These are phyloP conservation scores for Mycosphaerella sp. DNA, from an alignment of 2,329 filamentous ascomycete genomes.

Conservation along the genomic window DNA sequence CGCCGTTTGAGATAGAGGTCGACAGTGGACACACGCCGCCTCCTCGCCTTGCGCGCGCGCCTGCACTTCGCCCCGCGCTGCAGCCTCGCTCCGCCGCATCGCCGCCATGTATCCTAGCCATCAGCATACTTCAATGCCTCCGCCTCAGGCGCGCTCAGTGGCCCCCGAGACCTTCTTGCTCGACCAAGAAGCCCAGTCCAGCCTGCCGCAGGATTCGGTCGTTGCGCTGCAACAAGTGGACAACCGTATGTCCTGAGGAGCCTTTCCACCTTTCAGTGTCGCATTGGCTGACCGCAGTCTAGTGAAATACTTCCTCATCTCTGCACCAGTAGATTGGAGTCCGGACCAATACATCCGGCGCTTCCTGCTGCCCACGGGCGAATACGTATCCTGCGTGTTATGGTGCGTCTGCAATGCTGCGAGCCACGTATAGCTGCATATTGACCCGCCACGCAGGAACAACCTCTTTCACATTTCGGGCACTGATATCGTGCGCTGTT, in stretches of 20 bases:
- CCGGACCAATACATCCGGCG: slow-evolving; percentile 93
- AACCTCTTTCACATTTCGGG: slow-evolving; percentile 99
- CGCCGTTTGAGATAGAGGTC: slow-evolving; percentile 13
- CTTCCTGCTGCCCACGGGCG: slow-evolving; percentile 91
- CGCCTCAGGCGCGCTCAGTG: slow-evolving; percentile 60
- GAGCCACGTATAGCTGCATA: slow-evolving; percentile 11
- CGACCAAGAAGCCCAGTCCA: slow-evolving; percentile 93
- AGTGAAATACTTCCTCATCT: slow-evolving; percentile 99
- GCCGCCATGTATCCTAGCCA: slow-evolving; percentile 43
- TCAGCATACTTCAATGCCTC: slow-evolving; percentile 74
- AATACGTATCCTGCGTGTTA: slow-evolving; percentile 97
- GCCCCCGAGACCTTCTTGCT: slow-evolving; percentile 99
- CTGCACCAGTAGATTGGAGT: slow-evolving; percentile 95
- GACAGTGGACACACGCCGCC: slow-evolving; percentile 1
- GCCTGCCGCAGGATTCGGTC: slow-evolving; percentile 90
- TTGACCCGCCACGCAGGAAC: slow-evolving; percentile 55
- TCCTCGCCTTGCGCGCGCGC: not conserved
- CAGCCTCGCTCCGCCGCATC: not conserved
- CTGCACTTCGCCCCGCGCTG: not conserved
- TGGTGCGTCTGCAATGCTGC: slow-evolving; percentile 51
- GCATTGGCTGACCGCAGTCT: slow-evolving; percentile 32
- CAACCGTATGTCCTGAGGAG: slow-evolving; percentile 61
- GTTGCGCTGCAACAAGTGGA: slow-evolving; percentile 97
- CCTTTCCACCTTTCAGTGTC: not conserved
- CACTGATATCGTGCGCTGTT: slow-evolving; percentile 95